Evolutionary conservation across 2,329 filamentous ascomycete species (phyloP).

Genomic region (Chaetomium strumarium): DNA sequence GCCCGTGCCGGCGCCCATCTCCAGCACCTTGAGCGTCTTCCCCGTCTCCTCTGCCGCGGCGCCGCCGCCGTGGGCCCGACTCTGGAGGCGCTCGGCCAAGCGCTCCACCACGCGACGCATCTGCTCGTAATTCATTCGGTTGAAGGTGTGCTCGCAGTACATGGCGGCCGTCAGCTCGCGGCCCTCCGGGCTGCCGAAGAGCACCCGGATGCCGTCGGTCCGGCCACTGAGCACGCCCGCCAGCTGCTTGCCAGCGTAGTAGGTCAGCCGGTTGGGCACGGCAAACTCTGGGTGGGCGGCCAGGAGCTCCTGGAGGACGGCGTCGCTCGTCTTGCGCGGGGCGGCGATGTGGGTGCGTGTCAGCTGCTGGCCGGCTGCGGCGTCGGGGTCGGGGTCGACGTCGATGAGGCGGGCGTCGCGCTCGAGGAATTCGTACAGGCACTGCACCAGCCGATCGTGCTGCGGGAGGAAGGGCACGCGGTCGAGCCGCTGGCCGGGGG

Average conservation of each 20-base stretch:
- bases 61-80: not conserved
- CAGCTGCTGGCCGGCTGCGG: too few species aligned
- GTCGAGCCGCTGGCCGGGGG: constrained; percentile 23
- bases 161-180: constrained; percentile 30
- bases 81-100: not conserved
- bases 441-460: constrained; percentile 29
- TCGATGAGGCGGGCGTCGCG: constrained; percentile 30
- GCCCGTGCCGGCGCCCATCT: constrained; percentile 38
- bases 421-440: constrained; percentile 32
- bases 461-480: constrained; percentile 25
- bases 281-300: constrained; percentile 25
- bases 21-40: constrained; percentile 30
- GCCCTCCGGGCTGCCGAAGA: constrained; percentile 22
- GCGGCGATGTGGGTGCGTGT: constrained; percentile 27
- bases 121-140: constrained; percentile 19
- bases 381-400: too few species aligned
- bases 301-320: constrained; percentile 27
- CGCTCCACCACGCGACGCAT: constrained; percentile 21
- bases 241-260: constrained; percentile 14
- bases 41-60: too few species aligned
- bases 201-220: constrained; percentile 13
- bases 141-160: constrained; percentile 29
- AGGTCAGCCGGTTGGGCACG: constrained; percentile 21
- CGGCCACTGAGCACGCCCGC: constrained; percentile 16
- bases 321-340: constrained; percentile 22